Conservation (phyloP, 371 early-diverging fungal genomes). For the Lichtheimia hyalospora region DNA sequence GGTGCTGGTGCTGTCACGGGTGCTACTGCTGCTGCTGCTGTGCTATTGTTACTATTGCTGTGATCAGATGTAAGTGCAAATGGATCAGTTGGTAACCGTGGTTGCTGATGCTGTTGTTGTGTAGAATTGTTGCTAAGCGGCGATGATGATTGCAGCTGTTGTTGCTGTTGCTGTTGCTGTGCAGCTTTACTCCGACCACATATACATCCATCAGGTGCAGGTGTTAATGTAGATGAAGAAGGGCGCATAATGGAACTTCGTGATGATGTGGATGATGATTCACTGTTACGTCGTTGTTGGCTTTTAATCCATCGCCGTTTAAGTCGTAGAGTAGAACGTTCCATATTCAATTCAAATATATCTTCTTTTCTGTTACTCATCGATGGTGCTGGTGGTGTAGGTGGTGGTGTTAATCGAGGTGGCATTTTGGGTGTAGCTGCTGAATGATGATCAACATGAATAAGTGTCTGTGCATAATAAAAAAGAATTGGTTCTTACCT, state of each 20-base stretch:
- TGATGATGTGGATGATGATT: background rate
- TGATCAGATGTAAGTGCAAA: no score
- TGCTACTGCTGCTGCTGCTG: background rate
- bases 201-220: conserved; percentile 10
- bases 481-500: background rate
- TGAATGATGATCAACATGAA: no score
- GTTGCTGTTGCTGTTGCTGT: background rate
- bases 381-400: background rate
- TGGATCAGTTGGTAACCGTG: background rate
- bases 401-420: background rate
- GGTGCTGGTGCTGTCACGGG: background rate
- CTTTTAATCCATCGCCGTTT: conserved; percentile 3
- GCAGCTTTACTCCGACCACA: conserved; percentile 8
- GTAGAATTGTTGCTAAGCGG: no score
- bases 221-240: conserved; percentile 1
- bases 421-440: background rate
- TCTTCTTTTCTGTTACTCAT: conserved; percentile 1
- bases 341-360: conserved; percentile 6
- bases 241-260: background rate
- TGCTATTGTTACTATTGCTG: background rate
- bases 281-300: conserved; percentile 3
- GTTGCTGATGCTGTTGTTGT: no score
- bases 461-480: no score
- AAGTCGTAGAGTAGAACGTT: conserved; percentile 2
- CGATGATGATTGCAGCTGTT: background rate